Percentiles rank a stretch among this genome's conserved stretches.
These are phyloP conservation scores for Trypanosoma rangeli DNA, from an alignment of 208 protist genomes.

Conservation along the genomic window DNA sequence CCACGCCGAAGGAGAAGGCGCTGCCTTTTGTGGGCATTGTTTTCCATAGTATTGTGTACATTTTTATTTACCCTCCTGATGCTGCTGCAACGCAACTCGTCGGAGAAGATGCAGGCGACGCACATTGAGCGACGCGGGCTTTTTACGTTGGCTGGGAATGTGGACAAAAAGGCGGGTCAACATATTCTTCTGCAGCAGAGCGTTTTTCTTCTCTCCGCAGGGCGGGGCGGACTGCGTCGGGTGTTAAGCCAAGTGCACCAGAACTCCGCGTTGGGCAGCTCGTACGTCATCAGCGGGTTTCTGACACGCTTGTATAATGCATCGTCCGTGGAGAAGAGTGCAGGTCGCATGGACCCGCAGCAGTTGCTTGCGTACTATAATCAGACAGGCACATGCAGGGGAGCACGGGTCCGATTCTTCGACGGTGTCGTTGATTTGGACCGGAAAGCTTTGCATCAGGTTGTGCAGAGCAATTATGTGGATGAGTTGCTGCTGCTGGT, in stretches of 20 bases:
- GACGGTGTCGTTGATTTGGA: conserved; percentile 48
- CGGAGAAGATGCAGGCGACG: background rate
- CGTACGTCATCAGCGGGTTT: conserved; percentile 11
- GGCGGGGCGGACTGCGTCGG: background rate
- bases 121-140: too few relatives aligned
- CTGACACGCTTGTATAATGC: conserved; percentile 26
- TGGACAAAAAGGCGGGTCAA: background rate
- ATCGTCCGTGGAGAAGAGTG: background rate
- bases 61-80: background rate
- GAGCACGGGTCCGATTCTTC: background rate
- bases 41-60: background rate
- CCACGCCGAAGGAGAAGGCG: background rate
- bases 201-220: background rate
- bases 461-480: background rate
- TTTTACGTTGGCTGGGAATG: background rate
- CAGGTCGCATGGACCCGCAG: background rate
- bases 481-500: conserved; percentile 52
- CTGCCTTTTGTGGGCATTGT: background rate
- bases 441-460: conserved; percentile 5
- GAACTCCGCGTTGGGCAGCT: background rate
- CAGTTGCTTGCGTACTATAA: conserved; percentile 24
- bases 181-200: background rate
- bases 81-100: background rate
- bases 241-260: background rate
- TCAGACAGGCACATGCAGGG: background rate